phyloP scores from a whole-genome alignment of 2,329 filamentous ascomycete species.

The Neopestalotiopsis rosae region DNA sequence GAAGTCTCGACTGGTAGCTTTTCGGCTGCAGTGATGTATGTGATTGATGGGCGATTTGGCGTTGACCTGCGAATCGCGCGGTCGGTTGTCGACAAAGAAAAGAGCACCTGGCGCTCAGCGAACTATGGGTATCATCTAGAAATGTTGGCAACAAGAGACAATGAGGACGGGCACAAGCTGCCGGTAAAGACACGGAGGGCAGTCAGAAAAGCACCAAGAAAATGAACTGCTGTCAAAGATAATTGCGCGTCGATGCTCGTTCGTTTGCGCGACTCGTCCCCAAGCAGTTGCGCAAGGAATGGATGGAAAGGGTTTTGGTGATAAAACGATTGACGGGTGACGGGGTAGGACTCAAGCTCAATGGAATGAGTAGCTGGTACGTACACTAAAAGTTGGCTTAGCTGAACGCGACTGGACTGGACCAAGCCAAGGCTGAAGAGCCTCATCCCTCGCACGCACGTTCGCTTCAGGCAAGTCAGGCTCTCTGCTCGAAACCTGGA shows the following conservation, averaged over 20 bases:
- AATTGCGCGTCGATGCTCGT: neutral
- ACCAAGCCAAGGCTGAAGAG: neutral
- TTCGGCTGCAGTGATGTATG: neutral
- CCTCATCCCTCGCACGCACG: neutral
- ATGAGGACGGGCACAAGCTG: neutral
- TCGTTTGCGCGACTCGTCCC: neutral
- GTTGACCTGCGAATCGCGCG: neutral
- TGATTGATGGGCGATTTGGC: neutral
- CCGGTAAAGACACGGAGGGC: neutral
- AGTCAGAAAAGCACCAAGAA: neutral
- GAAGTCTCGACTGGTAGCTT: neutral
- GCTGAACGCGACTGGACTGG: neutral
- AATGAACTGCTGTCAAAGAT: neutral
- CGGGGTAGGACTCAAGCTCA: neutral
- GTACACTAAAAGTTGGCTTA: neutral
- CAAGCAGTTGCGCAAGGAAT: neutral
- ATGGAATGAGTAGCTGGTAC: neutral
- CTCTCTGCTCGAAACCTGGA: no score
- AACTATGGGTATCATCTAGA: conserved; percentile 16
- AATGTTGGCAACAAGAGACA: conserved; percentile 4
- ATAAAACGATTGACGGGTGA: neutral
- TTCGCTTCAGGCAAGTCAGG: no score
- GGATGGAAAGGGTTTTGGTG: neutral
- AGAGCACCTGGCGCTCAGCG: conserved; percentile 9
- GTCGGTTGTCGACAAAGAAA: neutral